Percentiles rank a stretch among this genome's conserved stretches.
Conservation (phyloP, 805 yeast genomes). For the Metschnikowia baotianmanensis region DNA sequence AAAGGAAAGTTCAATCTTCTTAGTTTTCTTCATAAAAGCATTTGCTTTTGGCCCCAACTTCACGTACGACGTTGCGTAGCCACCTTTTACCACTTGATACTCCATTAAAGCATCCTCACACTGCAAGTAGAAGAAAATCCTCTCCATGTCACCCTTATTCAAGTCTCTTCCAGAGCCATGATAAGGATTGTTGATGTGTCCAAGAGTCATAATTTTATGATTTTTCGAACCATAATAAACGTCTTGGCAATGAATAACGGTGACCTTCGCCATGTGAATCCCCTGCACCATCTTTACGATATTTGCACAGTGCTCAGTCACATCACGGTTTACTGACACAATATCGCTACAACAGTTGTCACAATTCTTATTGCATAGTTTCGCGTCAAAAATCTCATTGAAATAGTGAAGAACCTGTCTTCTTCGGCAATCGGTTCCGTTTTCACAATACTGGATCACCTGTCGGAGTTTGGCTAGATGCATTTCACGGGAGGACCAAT, state of each 20-base stretch:
- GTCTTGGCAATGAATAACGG: conserved; percentile 80
- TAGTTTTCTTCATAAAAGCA: conserved; percentile 42
- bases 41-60: conserved; percentile 57
- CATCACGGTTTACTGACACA: conserved; percentile 56
- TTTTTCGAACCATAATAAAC: conserved; percentile 70
- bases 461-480: conserved; percentile 75
- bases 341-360: conserved; percentile 66
- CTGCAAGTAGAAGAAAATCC: conserved; percentile 77
- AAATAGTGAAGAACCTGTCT: conserved; percentile 87
- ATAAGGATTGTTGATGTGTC: conserved; percentile 56
- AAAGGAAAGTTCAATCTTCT: conserved; percentile 53
- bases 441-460: conserved; percentile 90
- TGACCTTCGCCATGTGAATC: conserved; percentile 60
- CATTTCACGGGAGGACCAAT: conserved; percentile 62
- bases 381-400: conserved; percentile 73
- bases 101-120: conserved; percentile 66
- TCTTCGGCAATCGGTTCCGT: conserved; percentile 85
- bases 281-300: conserved; percentile 58
- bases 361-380: conserved; percentile 67
- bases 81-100: conserved; percentile 67
- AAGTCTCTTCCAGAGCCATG: conserved; percentile 71
- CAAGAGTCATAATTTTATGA: conserved; percentile 58
- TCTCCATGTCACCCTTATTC: conserved; percentile 69
- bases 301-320: conserved; percentile 59
- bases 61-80: conserved; percentile 79